These are phyloP conservation scores for Phialophora macrospora DNA, from an alignment of 2,329 filamentous ascomycete genomes.

Conservation along the genomic window DNA sequence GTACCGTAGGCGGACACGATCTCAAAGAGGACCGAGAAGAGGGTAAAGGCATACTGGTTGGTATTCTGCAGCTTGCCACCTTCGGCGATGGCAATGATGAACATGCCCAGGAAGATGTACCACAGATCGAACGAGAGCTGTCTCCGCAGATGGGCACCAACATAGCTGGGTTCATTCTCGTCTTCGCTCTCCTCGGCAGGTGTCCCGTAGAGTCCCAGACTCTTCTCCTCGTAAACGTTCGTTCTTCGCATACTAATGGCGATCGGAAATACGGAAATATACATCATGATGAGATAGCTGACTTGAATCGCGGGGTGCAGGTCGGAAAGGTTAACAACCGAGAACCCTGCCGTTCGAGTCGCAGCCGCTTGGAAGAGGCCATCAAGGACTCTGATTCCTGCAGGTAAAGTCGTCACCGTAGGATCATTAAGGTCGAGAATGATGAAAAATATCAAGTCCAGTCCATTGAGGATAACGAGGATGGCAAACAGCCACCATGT, in stretches of 20 bases:
- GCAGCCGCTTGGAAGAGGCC: slow-evolving; percentile 89
- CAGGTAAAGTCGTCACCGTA: slow-evolving; percentile 69
- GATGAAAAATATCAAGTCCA: slow-evolving; percentile 90
- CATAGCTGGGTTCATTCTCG: slow-evolving; percentile 73
- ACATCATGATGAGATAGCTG: slow-evolving; percentile 69
- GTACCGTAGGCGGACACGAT: slow-evolving; percentile 92
- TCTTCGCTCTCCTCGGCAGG: slow-evolving; percentile 66
- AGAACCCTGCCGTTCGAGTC: slow-evolving; percentile 89
- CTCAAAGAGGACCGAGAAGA: slow-evolving; percentile 78
- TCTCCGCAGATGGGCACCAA: slow-evolving; percentile 86
- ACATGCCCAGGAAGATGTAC: slow-evolving; percentile 93
- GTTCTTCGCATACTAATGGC: slow-evolving; percentile 65
- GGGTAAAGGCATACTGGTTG: slow-evolving; percentile 64
- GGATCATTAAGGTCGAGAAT: slow-evolving; percentile 82
- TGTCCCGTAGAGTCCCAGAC: slow-evolving; percentile 69
- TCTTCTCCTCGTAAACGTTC: slow-evolving; percentile 67
- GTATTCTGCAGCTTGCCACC: slow-evolving; percentile 69
- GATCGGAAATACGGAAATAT: slow-evolving; percentile 66
- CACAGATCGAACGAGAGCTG: slow-evolving; percentile 97
- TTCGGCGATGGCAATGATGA: slow-evolving; percentile 89
- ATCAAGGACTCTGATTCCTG: slow-evolving; percentile 77
- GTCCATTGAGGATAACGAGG: slow-evolving; percentile 76
- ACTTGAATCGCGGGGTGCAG: slow-evolving; percentile 88
- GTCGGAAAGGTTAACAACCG: slow-evolving; percentile 74
- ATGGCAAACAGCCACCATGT: slow-evolving; percentile 97